Conservation (phyloP, 2,329 filamentous ascomycete genomes). For the Neurospora crassa region DNA sequence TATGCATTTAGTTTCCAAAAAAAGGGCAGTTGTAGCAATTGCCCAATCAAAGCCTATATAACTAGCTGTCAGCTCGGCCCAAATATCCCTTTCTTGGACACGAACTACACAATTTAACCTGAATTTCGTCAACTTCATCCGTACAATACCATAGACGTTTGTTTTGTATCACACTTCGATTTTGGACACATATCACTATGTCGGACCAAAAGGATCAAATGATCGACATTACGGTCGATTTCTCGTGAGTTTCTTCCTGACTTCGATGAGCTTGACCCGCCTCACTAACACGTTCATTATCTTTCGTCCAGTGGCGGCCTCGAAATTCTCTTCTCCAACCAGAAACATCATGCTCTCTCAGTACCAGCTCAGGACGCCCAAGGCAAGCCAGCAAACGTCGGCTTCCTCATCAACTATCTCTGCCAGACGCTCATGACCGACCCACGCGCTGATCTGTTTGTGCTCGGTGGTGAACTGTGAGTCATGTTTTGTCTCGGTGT, state of each 20-base stretch:
- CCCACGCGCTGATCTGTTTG: constrained; percentile 75
- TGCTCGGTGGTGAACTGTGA: constrained; percentile 80
- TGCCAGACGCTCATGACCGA: constrained; percentile 80
- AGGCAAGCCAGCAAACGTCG: constrained; percentile 57
- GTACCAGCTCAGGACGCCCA: constrained; percentile 55
- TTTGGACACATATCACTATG: constrained; percentile 3
- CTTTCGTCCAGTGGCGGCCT: constrained; percentile 62
- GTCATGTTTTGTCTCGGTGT: constrained; percentile 27
- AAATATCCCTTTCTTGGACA: background rate
- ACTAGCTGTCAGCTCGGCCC: background rate
- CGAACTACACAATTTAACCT: constrained; percentile 8
- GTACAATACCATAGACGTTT: background rate
- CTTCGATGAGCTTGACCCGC: background rate
- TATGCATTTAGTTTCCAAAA: background rate
- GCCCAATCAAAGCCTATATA: background rate
- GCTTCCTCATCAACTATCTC: constrained; percentile 68
- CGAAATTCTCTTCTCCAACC: constrained; percentile 85
- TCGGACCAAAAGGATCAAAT: constrained; percentile 16
- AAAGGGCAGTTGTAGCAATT: background rate
- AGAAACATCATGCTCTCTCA: constrained; percentile 60
- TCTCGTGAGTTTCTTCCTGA: constrained; percentile 35
- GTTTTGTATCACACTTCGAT: background rate
- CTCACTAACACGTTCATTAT: background rate
- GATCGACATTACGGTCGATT: constrained; percentile 61
- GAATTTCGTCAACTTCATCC: constrained; percentile 12